Percentiles rank a stretch among this genome's conserved stretches.
Evolutionary conservation across 139 green algal genomes (phyloP).

Genomic region (Tetraselmis chui): DNA sequence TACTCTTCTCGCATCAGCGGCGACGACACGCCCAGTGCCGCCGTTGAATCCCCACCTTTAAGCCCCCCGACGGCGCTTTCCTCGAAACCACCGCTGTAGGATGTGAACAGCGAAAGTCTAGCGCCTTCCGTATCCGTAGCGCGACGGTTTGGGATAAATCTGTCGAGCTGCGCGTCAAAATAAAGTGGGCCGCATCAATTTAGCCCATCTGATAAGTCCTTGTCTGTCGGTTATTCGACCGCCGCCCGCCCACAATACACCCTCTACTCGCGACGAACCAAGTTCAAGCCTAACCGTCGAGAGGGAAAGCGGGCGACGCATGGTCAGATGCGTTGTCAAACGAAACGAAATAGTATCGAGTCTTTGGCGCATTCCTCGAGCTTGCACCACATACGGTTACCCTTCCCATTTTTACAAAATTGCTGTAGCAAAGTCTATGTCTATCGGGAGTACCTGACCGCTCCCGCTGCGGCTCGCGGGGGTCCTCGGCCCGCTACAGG

Average conservation of each 20-base stretch:
- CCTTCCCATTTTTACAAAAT: not conserved
- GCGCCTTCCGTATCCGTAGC: slow-evolving; percentile 42
- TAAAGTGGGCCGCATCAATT: too few species aligned
- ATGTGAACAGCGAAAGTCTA: slow-evolving; percentile 27
- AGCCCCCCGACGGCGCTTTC: slow-evolving; percentile 8
- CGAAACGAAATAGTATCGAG: not conserved
- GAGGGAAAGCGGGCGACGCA: not conserved
- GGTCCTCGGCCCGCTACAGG: not conserved
- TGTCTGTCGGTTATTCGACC: too few species aligned
- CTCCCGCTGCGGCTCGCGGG: not conserved
- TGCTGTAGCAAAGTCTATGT: not conserved
- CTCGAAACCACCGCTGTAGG: slow-evolving; percentile 20
- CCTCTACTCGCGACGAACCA: too few species aligned
- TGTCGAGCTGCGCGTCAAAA: slow-evolving; percentile 28
- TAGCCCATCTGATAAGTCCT: too few species aligned
- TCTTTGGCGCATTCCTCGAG: too few species aligned
- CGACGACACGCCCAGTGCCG: not conserved
- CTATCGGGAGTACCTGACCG: not conserved
- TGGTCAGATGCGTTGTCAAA: not conserved
- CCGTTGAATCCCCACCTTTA: not conserved
- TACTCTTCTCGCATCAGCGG: slow-evolving; percentile 9
- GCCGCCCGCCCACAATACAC: too few species aligned
- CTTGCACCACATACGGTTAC: too few species aligned
- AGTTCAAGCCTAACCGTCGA: too few species aligned
- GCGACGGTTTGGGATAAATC: slow-evolving; percentile 46